Conservation (phyloP, 441 rosid species). For the Euphorbia celastroides region DNA sequence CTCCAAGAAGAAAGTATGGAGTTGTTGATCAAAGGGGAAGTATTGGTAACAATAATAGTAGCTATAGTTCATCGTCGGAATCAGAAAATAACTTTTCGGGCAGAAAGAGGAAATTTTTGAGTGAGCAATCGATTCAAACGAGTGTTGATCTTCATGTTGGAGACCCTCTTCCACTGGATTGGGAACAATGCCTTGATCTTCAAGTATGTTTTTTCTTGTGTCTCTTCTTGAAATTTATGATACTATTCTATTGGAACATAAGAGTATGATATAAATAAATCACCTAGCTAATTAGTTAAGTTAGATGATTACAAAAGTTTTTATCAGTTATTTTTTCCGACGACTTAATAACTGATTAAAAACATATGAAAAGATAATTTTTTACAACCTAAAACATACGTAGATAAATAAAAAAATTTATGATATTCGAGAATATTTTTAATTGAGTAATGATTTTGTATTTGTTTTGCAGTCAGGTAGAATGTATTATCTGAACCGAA, state of each 20-base stretch:
- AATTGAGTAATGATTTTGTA: too few relatives aligned
- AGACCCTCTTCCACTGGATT: constrained; percentile 38
- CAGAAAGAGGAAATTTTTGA: constrained; percentile 36
- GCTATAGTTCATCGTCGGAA: constrained; percentile 30
- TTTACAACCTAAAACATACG: too few relatives aligned
- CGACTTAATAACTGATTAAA: too few relatives aligned
- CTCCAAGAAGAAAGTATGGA: constrained; percentile 20
- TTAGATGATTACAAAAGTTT: background rate
- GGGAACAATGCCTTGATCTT: constrained; percentile 58
- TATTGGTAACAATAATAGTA: too few relatives aligned
- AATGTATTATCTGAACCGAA: constrained; percentile 44
- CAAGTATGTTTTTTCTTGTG: constrained; percentile 21
- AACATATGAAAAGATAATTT: too few relatives aligned
- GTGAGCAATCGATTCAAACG: constrained; percentile 17
- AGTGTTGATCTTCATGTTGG: constrained; percentile 38
- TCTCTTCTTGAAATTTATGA: background rate
- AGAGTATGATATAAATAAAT: too few relatives aligned
- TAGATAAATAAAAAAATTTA: background rate
- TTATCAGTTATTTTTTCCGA: too few relatives aligned
- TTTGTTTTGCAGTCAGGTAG: constrained; percentile 37
- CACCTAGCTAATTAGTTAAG: too few relatives aligned
- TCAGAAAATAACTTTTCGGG: constrained; percentile 18
- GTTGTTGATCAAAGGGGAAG: constrained; percentile 12
- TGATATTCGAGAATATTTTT: background rate
- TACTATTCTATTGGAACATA: background rate